These are phyloP conservation scores for Licmophora abbreviata DNA, from an alignment of 108 stramenopile species.

Conservation along the genomic window DNA sequence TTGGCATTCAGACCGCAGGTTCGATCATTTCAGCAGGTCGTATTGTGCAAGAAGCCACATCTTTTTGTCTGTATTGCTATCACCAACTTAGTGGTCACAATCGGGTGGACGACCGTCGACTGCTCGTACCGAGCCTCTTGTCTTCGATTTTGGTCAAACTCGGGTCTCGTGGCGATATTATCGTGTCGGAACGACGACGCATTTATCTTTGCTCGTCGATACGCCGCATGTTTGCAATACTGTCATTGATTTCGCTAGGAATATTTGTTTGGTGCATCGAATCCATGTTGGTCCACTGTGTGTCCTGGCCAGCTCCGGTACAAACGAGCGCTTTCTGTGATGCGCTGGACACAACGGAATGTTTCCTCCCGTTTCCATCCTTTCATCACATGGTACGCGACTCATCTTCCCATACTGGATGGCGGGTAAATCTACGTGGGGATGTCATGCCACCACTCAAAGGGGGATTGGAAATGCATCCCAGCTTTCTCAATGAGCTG, in stretches of 20 bases:
- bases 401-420: slow-evolving; percentile 31
- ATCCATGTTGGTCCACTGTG: slow-evolving; percentile 11
- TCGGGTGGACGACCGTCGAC: background rate
- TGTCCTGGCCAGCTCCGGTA: background rate
- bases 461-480: slow-evolving; percentile 29
- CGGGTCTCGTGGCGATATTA: background rate
- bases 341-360: slow-evolving; percentile 57
- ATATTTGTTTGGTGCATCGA: slow-evolving; percentile 9
- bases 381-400: slow-evolving; percentile 48
- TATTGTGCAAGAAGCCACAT: background rate
- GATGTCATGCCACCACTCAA: slow-evolving; percentile 26
- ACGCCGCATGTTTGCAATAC: background rate
- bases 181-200: background rate
- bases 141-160: background rate
- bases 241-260: background rate
- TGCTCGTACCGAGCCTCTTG: background rate
- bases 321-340: slow-evolving; percentile 29
- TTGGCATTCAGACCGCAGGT: background rate
- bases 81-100: background rate
- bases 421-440: slow-evolving; percentile 29
- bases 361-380: slow-evolving; percentile 69
- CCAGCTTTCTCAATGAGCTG: slow-evolving; percentile 46
- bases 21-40: background rate
- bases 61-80: background rate
- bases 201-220: too few species aligned